Base-by-base conservation (phyloP, 2,329 filamentous ascomycete species). In the Ascochyta viciae-villosae region DNA sequence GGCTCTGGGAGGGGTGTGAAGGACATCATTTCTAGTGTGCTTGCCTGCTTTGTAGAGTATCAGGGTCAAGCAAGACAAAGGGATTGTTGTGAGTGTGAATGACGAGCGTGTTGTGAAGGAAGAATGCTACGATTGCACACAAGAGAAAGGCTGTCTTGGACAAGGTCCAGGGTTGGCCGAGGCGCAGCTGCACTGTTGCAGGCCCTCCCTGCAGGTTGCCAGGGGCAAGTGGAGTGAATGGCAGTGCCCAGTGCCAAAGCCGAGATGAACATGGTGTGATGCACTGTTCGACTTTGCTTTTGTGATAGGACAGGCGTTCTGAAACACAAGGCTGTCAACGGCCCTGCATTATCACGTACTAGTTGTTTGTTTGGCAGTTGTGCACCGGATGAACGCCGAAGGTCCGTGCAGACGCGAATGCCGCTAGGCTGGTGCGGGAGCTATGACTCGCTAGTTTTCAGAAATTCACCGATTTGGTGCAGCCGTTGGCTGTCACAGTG, bases 101-200 rank as follows among this genome's bases (percentile, higher is more conserved):
- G 42, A 40, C 13, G 44, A 49, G 39, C 35, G 43, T 59, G 50
- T 59, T 58, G 47, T 54, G 50, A 54, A 40, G 50, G 39, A 54
- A 51, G 51, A 47, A 52, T 60, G 62, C 62, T 56, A 47, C 54
- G 62, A 57, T 54, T 52, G 51, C 57, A 38, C 46, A 33, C 55
- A 58, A 57, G 48, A 56, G 50, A 43, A 37, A 50, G 42, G 52
- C 37, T 58, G 58, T 58, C 57, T 58, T 38, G 51, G 59, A 64
- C 61, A 54, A 45, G 57, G 54, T 22, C 43, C 54, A 53, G 26
- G 54, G 49, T 50, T 55, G 54, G 50, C 51, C 50, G 58, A 47
- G 56, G 58, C 61, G 52, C 41, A 58, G 61, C 54, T 61, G 56
- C 65, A 67, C 41, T 56, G 61, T 51, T 61, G 56, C 65, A 67